A percentile compares a stretch with the other conserved stretches of the same genome.
phyloP scores from a whole-genome alignment of 306 rosid genomes.

The Urtica urens region DNA sequence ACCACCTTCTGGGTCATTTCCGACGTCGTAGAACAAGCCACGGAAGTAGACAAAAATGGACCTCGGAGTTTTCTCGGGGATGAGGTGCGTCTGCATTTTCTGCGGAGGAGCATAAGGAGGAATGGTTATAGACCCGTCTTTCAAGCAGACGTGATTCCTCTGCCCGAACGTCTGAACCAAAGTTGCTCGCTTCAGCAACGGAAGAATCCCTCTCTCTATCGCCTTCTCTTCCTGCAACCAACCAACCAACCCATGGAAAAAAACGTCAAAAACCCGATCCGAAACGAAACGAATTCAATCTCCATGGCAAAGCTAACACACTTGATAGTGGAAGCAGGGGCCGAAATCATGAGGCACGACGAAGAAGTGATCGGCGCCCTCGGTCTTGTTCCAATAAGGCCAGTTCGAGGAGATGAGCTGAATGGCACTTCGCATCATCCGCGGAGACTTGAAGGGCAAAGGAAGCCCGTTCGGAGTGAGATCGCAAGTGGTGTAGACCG shows the following conservation, averaged over 20 bases:
- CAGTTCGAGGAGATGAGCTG: slow-evolving; percentile 95
- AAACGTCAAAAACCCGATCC: not conserved
- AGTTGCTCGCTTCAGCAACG: slow-evolving; percentile 59
- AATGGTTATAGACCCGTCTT: slow-evolving; percentile 73
- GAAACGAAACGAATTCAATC: not conserved
- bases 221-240: slow-evolving; percentile 75
- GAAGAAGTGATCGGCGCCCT: slow-evolving; percentile 97
- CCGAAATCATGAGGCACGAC: slow-evolving; percentile 95
- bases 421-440: slow-evolving; percentile 98
- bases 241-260: slow-evolving; percentile 9
- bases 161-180: slow-evolving; percentile 91
- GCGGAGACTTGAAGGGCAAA: slow-evolving; percentile 87
- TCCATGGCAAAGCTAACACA: slow-evolving; percentile 13
- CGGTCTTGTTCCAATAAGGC: slow-evolving; percentile 95
- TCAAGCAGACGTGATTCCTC: slow-evolving; percentile 78
- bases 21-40: slow-evolving; percentile 82
- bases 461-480: slow-evolving; percentile 97
- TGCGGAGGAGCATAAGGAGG: slow-evolving; percentile 95
- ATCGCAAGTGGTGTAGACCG: slow-evolving; percentile 93
- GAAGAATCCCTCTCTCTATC: slow-evolving; percentile 82
- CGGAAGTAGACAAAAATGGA: slow-evolving; percentile 84
- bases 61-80: slow-evolving; percentile 69
- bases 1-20: slow-evolving; percentile 94
- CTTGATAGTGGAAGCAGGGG: slow-evolving; percentile 96
- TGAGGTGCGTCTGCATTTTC: slow-evolving; percentile 73